Conservation (phyloP, 495 filamentous ascomycete genomes). For the Alectoria sarmentosa region DNA sequence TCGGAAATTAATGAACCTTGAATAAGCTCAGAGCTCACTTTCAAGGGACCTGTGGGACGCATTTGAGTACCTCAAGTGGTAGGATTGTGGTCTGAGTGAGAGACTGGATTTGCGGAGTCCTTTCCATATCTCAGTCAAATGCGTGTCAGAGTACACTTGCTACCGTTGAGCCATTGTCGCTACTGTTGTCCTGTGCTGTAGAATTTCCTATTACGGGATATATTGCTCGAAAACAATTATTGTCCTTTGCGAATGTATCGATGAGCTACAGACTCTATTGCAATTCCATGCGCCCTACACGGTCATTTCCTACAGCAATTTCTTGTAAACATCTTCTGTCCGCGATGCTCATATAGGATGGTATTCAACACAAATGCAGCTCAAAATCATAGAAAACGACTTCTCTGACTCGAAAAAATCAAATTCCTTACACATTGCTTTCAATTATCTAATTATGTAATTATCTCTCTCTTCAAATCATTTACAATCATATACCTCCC, state of each 20-base stretch:
- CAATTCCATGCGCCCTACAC: background rate
- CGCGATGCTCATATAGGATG: background rate
- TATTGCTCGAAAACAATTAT: too few relatives aligned
- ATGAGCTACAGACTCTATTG: background rate
- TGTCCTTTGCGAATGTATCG: background rate
- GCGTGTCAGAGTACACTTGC: too few relatives aligned
- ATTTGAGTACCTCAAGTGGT: too few relatives aligned
- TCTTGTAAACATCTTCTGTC: background rate
- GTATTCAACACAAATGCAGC: background rate
- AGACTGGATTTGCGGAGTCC: too few relatives aligned
- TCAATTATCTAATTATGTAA: constrained; percentile 30
- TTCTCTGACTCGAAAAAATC: too few relatives aligned
- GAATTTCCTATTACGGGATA: too few relatives aligned
- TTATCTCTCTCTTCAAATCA: constrained; percentile 58
- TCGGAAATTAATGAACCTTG: too few relatives aligned
- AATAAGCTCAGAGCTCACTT: background rate
- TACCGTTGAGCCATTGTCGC: too few relatives aligned
- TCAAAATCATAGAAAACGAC: background rate
- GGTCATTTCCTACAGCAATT: background rate
- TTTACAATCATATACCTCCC: constrained; percentile 96
- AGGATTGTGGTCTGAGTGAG: too few relatives aligned
- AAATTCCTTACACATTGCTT: too few relatives aligned
- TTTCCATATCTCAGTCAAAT: too few relatives aligned
- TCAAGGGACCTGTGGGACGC: background rate
- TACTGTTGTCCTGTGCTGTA: too few relatives aligned